These are phyloP conservation scores for Torulaspora globosa DNA, from an alignment of 1,139 yeast genomes.

Conservation along the genomic window DNA sequence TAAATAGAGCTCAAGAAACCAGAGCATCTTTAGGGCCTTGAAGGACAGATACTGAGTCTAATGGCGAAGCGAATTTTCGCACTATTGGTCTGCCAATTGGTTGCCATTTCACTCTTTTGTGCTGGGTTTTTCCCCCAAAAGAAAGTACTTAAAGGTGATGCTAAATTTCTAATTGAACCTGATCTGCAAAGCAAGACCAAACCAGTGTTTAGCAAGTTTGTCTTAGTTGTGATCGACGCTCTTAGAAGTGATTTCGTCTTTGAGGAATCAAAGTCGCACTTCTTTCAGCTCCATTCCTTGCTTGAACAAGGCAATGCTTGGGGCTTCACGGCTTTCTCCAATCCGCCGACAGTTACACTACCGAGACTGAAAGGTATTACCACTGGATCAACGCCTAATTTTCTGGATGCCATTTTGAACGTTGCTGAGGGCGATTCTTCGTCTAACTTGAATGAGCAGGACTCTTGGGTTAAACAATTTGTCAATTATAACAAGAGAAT, in stretches of 20 bases:
- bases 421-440: conserved; percentile 88
- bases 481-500: conserved; percentile 44
- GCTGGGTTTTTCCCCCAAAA: conserved; percentile 90
- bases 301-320: conserved; percentile 67
- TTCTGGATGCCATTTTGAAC: conserved; percentile 82
- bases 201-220: conserved; percentile 61
- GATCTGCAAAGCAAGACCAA: conserved; percentile 25
- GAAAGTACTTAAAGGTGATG: conserved; percentile 57
- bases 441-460: conserved; percentile 69
- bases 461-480: conserved; percentile 82
- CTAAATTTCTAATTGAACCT: conserved; percentile 24
- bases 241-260: conserved; percentile 83
- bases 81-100: conserved; percentile 42
- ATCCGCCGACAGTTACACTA: conserved; percentile 80
- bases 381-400: conserved; percentile 76
- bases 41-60: neutral
- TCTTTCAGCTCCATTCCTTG: conserved; percentile 62
- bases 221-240: conserved; percentile 90
- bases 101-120: conserved; percentile 59
- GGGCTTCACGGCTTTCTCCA: conserved; percentile 86
- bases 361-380: conserved; percentile 78
- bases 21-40: neutral
- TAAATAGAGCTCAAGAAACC: neutral
- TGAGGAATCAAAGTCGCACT: conserved; percentile 52
- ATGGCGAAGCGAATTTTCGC: conserved; percentile 15